Evolutionary conservation across 2,329 filamentous ascomycete species (phyloP).

Genomic region (Fusarium citri): DNA sequence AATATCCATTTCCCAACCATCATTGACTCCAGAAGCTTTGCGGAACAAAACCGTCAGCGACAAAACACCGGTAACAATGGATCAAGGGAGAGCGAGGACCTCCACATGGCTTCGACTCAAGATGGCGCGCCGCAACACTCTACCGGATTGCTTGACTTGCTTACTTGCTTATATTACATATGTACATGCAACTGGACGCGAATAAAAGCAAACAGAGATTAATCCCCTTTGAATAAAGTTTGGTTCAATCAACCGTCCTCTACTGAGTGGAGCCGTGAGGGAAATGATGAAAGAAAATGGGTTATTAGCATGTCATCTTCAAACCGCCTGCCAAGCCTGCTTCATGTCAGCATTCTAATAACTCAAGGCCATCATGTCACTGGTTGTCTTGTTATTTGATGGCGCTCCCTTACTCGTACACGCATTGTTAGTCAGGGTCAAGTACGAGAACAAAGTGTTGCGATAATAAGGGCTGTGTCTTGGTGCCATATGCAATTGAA

Average conservation of each 20-base stretch:
- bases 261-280: constrained; percentile 18
- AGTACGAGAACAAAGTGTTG: constrained; percentile 11
- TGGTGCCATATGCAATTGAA: not conserved
- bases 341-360: not conserved
- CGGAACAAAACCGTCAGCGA: constrained; percentile 36
- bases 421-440: constrained; percentile 7
- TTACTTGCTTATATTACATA: not conserved
- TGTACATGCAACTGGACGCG: not conserved
- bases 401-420: not conserved
- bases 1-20: constrained; percentile 30
- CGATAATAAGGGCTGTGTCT: constrained; percentile 11
- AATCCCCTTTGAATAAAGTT: not conserved
- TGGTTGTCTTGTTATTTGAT: not conserved
- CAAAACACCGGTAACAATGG: constrained; percentile 12
- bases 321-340: not conserved
- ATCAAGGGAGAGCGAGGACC: constrained; percentile 4
- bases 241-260: not conserved
- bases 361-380: not conserved
- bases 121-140: constrained; percentile 32
- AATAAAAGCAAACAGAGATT: not conserved
- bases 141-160: not conserved
- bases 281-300: constrained; percentile 22
- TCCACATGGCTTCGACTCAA: constrained; percentile 46
- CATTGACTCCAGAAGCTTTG: constrained; percentile 33
- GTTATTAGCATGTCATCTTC: not conserved